Conservation (phyloP, 495 filamentous ascomycete species). For the Penicillium ochrochloron region DNA sequence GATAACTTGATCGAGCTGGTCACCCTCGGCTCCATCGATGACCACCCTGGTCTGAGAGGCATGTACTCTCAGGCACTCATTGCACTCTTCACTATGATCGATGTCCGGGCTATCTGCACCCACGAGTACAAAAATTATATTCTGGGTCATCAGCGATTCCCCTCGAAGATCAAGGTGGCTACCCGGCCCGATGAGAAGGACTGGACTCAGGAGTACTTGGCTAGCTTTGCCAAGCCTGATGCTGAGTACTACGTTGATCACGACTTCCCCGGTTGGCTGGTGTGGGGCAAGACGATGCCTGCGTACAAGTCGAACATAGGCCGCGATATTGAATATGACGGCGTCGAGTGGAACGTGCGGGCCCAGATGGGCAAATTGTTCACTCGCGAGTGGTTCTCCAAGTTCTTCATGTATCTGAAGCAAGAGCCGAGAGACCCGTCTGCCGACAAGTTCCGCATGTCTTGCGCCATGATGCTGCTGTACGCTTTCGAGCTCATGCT, state of each 20-base stretch:
- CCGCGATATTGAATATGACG: constrained; percentile 78
- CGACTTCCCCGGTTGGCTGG: constrained; percentile 96
- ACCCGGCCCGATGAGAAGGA: constrained; percentile 72
- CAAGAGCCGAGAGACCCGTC: constrained; percentile 89
- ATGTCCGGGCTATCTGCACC: constrained; percentile 80
- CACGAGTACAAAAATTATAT: constrained; percentile 89
- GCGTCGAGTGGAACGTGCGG: constrained; percentile 75
- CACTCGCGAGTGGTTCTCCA: constrained; percentile 81
- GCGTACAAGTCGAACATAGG: constrained; percentile 72
- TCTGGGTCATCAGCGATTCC: constrained; percentile 70
- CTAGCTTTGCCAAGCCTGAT: constrained; percentile 77
- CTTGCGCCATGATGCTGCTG: constrained; percentile 81
- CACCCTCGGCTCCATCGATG: constrained; percentile 80
- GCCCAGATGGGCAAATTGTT: constrained; percentile 80
- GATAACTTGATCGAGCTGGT: constrained; percentile 83
- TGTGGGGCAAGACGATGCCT: constrained; percentile 85
- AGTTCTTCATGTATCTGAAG: constrained; percentile 90
- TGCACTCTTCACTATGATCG: constrained; percentile 78
- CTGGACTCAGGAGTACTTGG: constrained; percentile 78
- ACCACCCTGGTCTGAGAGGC: constrained; percentile 81
- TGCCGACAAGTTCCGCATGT: constrained; percentile 86
- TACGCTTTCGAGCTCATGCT: constrained; percentile 88
- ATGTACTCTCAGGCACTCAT: constrained; percentile 82
- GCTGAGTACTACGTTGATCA: constrained; percentile 88
- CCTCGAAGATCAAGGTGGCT: constrained; percentile 72